Conservation (phyloP, 192 early-diverging fungal genomes). For the Piromyces finnis region DNA sequence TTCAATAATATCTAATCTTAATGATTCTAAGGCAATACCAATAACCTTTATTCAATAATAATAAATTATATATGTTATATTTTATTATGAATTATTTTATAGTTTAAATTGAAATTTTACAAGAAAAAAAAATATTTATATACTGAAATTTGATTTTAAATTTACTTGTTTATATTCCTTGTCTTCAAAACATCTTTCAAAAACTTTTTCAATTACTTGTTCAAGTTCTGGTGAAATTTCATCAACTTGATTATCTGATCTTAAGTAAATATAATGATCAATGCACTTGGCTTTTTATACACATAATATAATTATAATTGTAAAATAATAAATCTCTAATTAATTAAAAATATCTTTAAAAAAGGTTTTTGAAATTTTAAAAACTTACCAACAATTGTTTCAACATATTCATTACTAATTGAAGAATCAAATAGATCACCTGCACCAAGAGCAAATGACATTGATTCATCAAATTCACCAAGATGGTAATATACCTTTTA, state of each 20-base stretch:
- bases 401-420: conserved; percentile 70
- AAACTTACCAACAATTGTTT: conserved; percentile 77
- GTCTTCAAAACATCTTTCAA: conserved; percentile 72
- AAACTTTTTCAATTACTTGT: conserved; percentile 87
- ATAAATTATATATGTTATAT: no score
- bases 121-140: conserved; percentile 7
- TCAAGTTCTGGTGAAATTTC: conserved; percentile 64
- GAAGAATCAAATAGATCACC: conserved; percentile 72
- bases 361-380: no score
- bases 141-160: neutral
- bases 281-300: conserved; percentile 62
- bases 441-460: conserved; percentile 88
- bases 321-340: no score
- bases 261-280: conserved; percentile 81
- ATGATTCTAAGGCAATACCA: conserved; percentile 86
- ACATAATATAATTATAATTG: no score
- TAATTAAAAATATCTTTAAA: no score
- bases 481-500: conserved; percentile 86
- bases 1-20: conserved; percentile 78
- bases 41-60: conserved; percentile 37
- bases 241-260: conserved; percentile 23
- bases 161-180: conserved; percentile 63
- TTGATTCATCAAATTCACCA: conserved; percentile 86
- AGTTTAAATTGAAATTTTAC: no score
- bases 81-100: no score